A percentile compares a stretch with the other conserved stretches of the same genome.
phyloP scores from a whole-genome alignment of 371 early-diverging fungal species.

The Zancudomyces culisetae region DNA sequence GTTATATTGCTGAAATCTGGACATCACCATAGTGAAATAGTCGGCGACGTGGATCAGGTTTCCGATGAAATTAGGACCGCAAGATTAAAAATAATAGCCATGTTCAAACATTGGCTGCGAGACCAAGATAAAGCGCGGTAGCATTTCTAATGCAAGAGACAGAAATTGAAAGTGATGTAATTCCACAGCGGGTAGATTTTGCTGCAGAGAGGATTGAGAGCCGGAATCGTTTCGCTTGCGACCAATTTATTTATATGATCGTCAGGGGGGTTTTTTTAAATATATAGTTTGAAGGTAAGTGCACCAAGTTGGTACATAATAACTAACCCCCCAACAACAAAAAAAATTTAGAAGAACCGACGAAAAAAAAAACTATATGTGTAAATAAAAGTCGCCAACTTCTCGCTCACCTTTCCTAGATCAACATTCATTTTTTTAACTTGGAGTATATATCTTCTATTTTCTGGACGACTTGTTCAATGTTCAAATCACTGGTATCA shows the following conservation, averaged over 20 bases:
- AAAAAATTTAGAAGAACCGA: no score
- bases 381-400: neutral
- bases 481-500: constrained; percentile 53
- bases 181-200: neutral
- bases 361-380: neutral
- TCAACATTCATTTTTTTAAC: neutral
- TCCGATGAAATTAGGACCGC: neutral
- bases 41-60: neutral
- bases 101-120: neutral
- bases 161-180: neutral
- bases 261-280: no score
- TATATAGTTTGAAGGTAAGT: neutral
- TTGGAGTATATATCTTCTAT: neutral
- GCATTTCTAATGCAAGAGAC: no score
- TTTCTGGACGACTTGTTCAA: constrained; percentile 30
- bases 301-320: no score
- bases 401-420: no score
- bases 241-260: no score
- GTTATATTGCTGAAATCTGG: neutral
- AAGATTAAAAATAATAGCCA: neutral
- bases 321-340: no score
- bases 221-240: neutral
- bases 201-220: no score
- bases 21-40: neutral
- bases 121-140: no score